phyloP scores from a whole-genome alignment of 2,329 filamentous ascomycete species.

The Alternaria rosae region DNA sequence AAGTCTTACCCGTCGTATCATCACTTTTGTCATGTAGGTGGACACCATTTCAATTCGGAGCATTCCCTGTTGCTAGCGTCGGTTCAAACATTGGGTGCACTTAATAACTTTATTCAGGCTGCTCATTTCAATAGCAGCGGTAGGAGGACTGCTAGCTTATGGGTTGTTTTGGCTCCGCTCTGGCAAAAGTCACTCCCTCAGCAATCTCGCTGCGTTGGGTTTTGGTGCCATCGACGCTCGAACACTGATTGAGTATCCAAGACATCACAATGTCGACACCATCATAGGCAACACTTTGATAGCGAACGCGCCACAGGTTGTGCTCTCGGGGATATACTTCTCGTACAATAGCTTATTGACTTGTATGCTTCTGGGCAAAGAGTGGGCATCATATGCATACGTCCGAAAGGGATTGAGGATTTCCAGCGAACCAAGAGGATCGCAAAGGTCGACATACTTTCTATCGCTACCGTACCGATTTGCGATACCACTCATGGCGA shows the following conservation, averaged over 20 bases:
- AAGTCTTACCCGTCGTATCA: neutral
- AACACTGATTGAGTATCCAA: neutral
- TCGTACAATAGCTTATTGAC: constrained; percentile 58
- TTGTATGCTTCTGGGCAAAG: constrained; percentile 55
- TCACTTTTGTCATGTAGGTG: neutral
- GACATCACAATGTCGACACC: neutral
- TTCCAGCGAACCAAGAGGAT: constrained; percentile 36
- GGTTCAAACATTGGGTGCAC: neutral
- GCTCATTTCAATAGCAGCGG: neutral
- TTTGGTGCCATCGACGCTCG: neutral
- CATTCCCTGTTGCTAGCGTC: too few relatives aligned
- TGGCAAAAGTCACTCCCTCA: neutral
- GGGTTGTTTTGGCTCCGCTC: neutral
- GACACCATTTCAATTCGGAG: too few relatives aligned
- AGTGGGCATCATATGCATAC: constrained; percentile 55
- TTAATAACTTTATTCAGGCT: neutral
- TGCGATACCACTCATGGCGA: constrained; percentile 44
- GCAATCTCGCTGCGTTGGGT: neutral
- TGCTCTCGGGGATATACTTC: constrained; percentile 47
- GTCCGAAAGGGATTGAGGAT: constrained; percentile 47
- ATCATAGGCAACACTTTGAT: neutral
- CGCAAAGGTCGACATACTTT: constrained; percentile 52
- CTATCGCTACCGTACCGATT: constrained; percentile 51
- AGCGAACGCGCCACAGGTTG: neutral
- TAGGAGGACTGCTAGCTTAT: neutral